Evolutionary conservation across 2,329 filamentous ascomycete genomes (phyloP), one percentile per base, ranked within the genome.

Genomic region (Esteya vermicola): DNA sequence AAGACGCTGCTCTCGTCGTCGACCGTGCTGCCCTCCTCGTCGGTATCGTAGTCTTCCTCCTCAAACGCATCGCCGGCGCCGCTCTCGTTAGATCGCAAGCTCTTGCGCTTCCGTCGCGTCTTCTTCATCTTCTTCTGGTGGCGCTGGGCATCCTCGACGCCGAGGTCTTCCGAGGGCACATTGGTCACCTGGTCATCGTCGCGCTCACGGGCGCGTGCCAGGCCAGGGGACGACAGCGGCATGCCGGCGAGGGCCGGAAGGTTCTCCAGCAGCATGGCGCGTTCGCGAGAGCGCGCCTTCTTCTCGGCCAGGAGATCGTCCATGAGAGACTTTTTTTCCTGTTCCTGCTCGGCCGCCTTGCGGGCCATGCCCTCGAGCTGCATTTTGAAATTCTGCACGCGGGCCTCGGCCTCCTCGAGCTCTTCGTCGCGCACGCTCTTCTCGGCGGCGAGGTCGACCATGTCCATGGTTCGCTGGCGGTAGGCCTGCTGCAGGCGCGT

Each of bases 361-460:
- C 54, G 56, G 2, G 70, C 68, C 63, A 80, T 72, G 36, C 67
- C 67, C 47, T 78, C 70, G 1, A 81, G 61, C 52, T 79, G 74
- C 48, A 65, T 61, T 52, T 71, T 73, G 31, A 79, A 61, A 48
- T 72, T 65, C 18, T 62, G 57, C 7, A 66, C 62, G 4, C 71
- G 63, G 6, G 64, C 67, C 40, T 69, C 62, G 16, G 67, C 62
- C 50, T 78, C 73, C 36, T 71, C 70, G 14, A 67, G 55, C 52
- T 77, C 72, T 22, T 78, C 75, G 13, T 50, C 50, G 47, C 70
- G 60, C 1, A 64, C 68, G 33, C 68, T 65, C n/a, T 63, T 63
- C 51, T 78, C 73, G 9, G 64, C 63, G 23, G 61, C 60, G 9
- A 73, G 47, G 32, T 77, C 72, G 10, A 59, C 59, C 2, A 73